Conservation (phyloP, 192 early-diverging fungal species). For the Chytriomyces sp. region DNA sequence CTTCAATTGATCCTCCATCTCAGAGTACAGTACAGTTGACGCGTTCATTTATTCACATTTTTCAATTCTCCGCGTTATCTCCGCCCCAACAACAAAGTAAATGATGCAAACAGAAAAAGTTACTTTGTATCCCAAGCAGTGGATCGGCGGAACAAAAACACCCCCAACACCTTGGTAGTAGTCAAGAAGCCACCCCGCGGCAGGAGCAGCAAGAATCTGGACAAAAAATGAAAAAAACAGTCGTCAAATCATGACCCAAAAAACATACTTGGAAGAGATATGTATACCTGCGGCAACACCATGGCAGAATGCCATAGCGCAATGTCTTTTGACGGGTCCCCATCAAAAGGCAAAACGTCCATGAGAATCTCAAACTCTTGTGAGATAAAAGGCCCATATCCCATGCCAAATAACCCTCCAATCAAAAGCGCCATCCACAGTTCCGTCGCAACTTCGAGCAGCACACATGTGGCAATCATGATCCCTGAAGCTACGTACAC, state of each 20-base stretch:
- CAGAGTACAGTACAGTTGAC: too few relatives aligned
- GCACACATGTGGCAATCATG: constrained; percentile 37
- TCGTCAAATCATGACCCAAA: neutral
- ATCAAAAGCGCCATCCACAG: constrained; percentile 31
- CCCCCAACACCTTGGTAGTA: constrained; percentile 45
- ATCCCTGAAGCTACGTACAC: constrained; percentile 31
- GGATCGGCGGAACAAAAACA: neutral
- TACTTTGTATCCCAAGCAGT: constrained; percentile 53
- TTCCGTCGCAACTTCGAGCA: constrained; percentile 29
- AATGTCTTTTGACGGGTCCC: constrained; percentile 48
- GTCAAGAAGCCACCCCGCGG: constrained; percentile 48
- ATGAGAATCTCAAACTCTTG: constrained; percentile 48
- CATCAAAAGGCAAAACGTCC: constrained; percentile 39
- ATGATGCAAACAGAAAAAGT: constrained; percentile 27
- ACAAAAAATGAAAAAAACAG: constrained; percentile 30
- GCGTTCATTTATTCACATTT: neutral
- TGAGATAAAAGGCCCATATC: constrained; percentile 40
- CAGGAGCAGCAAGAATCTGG: constrained; percentile 48
- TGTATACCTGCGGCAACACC: constrained; percentile 24
- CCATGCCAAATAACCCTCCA: constrained; percentile 37
- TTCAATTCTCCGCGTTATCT: constrained; percentile 17
- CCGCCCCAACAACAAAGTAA: constrained; percentile 22
- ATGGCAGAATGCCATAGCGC: constrained; percentile 51
- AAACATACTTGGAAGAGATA: neutral
- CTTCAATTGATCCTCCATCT: too few relatives aligned